These are phyloP conservation scores for Planoprotostelium fungivorum DNA, from an alignment of 78 protist species.

Conservation along the genomic window DNA sequence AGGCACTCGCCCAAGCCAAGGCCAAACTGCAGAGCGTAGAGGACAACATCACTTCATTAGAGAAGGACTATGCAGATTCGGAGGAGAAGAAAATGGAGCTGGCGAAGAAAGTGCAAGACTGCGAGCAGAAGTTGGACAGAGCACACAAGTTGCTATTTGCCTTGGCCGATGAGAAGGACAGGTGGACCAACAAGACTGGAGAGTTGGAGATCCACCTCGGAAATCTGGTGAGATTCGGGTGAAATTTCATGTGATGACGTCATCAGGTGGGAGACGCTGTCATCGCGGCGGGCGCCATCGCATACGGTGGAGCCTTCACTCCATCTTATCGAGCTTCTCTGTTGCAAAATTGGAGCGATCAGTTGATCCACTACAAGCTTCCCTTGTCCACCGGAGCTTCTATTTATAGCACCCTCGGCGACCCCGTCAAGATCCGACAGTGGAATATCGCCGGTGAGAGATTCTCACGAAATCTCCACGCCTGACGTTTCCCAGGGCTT, in stretches of 20 bases:
- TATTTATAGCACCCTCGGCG: slow-evolving; percentile 25
- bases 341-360: slow-evolving; percentile 36
- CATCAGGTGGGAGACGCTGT: slow-evolving; percentile 68
- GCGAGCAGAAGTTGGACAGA: slow-evolving; percentile 47
- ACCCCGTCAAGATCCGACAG: slow-evolving; percentile 59
- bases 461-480: too few relatives aligned
- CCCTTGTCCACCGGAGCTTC: slow-evolving; percentile 11
- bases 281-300: slow-evolving; percentile 66
- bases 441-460: slow-evolving; percentile 73
- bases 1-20: slow-evolving; percentile 30
- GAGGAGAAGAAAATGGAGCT: slow-evolving; percentile 51
- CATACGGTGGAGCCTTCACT: slow-evolving; percentile 86
- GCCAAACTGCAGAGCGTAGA: slow-evolving; percentile 39
- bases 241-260: not conserved
- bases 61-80: slow-evolving; percentile 24
- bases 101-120: slow-evolving; percentile 25
- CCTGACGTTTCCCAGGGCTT: too few relatives aligned
- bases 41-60: slow-evolving; percentile 46
- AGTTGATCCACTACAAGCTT: slow-evolving; percentile 11
- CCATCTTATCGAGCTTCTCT: slow-evolving; percentile 35
- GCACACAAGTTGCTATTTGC: slow-evolving; percentile 72
- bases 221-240: not conserved
- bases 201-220: slow-evolving; percentile 1
- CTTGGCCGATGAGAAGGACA: slow-evolving; percentile 75
- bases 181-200: slow-evolving; percentile 62